phyloP scores from a whole-genome alignment of 805 yeast species.

The Candida palmyrensis region DNA sequence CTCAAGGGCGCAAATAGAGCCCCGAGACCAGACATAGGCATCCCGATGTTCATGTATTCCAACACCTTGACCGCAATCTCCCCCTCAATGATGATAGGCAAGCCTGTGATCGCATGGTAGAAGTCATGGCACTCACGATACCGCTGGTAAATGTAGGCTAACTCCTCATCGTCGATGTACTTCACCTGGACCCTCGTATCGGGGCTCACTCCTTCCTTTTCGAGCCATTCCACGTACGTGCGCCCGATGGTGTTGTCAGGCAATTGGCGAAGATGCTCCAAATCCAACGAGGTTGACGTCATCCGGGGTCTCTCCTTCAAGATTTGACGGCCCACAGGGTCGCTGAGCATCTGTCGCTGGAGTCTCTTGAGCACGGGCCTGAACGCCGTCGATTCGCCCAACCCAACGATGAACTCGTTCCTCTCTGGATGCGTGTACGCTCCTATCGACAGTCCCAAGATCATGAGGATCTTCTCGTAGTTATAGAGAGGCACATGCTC shows the following conservation, averaged over 20 bases:
- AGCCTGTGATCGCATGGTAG: conserved; percentile 85
- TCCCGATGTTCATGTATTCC: conserved; percentile 86
- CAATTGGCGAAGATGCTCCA: conserved; percentile 51
- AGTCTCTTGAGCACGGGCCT: conserved; percentile 58
- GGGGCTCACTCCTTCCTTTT: conserved; percentile 84
- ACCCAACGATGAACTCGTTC: conserved; percentile 69
- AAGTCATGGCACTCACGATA: conserved; percentile 97
- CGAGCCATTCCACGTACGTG: conserved; percentile 77
- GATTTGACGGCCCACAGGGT: conserved; percentile 71
- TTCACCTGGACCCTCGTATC: conserved; percentile 88
- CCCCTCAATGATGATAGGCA: conserved; percentile 93
- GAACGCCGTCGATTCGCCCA: conserved; percentile 88
- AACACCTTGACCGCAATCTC: conserved; percentile 90
- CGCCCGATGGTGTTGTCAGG: conserved; percentile 74
- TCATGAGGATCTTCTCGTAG: conserved; percentile 59
- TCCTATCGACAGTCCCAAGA: conserved; percentile 71
- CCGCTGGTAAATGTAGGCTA: conserved; percentile 89
- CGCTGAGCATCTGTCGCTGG: conserved; percentile 69
- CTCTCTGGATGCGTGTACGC: conserved; percentile 73
- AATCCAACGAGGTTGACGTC: conserved; percentile 63
- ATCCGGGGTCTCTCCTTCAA: conserved; percentile 79
- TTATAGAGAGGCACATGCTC: conserved; percentile 74
- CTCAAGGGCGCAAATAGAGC: conserved; percentile 85
- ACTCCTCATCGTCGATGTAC: conserved; percentile 82
- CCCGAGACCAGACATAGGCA: conserved; percentile 94